Base-by-base conservation (phyloP, 2,329 filamentous ascomycete genomes). In the Penicillium freii region DNA sequence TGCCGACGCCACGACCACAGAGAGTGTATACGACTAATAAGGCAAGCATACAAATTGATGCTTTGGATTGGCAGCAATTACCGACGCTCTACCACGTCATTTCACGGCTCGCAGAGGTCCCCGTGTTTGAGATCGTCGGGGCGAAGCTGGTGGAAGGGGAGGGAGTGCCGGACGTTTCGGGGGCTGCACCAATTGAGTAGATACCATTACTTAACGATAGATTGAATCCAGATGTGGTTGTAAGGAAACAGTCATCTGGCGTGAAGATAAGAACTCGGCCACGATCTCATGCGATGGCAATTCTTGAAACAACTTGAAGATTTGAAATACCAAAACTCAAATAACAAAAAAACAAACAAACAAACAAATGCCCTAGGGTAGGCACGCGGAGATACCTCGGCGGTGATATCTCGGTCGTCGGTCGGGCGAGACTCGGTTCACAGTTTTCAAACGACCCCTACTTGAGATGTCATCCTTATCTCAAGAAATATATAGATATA, bases 61-160 rank as follows among this genome's bases (percentile, higher is more conserved):
- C 71, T 0, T 62, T 80, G 17, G 79, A 83, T 62, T 83, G 80
- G 83, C 73, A 83, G 46, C 73, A 71, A 5, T 66, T 87, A 57
- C 86, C 85, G 0, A 88, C 84, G 2, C 71, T 62, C n/a, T 6
- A 39, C 2, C 36, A 39, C 4, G 5, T 39, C 4, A 39, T 39
- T 39, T 39, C 36, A 13, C 36, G 36, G 9, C 36, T 39, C 2
- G 36, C 36, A 21, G 36, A 39, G 5, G 36, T 39, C 10, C 36
- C 36, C 10, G 36, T 21, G n/a, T 39, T 39, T 4, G n/a, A 39
- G 36, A 39, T 39, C 5, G 8, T 39, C n/a, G 36, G 36, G 36
- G 36, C 36, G 1, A 39, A 39, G 5, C 4, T 39, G 36, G 36
- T 39, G 36, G 36, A 39, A 39, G 36, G 36, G 5, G 10, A 39